Conservation (phyloP, 352 stramenopile species). For the Globisporangium echinulatum region DNA sequence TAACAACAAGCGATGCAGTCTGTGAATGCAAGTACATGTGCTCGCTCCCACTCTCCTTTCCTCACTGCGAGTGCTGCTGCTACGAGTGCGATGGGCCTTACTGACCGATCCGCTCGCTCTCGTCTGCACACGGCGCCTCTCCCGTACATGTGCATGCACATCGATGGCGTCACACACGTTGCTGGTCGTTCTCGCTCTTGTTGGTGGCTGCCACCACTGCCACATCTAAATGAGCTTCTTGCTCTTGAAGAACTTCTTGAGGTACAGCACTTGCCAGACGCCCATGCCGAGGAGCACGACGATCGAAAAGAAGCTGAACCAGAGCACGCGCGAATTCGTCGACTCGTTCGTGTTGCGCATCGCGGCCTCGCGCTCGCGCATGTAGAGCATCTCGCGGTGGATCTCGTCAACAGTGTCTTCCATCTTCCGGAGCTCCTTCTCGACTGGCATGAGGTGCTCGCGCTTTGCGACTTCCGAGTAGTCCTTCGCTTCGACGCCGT, state of each 20-base stretch:
- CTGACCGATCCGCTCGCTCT: not conserved
- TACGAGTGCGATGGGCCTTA: no score
- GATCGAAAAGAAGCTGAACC: constrained; percentile 89
- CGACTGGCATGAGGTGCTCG: constrained; percentile 85
- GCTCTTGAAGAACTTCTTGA: constrained; percentile 92
- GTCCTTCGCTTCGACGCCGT: constrained; percentile 85
- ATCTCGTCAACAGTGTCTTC: constrained; percentile 87
- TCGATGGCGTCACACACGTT: not conserved
- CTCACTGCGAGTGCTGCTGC: no score
- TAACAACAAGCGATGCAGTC: no score
- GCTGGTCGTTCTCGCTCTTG: no score
- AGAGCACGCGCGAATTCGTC: constrained; percentile 85
- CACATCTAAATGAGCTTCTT: constrained; percentile 85
- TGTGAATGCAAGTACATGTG: no score
- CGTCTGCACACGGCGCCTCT: not conserved
- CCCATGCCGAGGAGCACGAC: constrained; percentile 79
- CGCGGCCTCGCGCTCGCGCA: constrained; percentile 77
- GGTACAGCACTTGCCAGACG: constrained; percentile 84
- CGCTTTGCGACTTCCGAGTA: constrained; percentile 86
- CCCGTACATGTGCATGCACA: not conserved
- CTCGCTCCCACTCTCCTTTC: no score
- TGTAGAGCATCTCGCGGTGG: constrained; percentile 88
- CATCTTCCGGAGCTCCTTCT: constrained; percentile 88
- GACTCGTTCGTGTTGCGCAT: constrained; percentile 89
- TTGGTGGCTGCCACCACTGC: no score